phyloP scores from a whole-genome alignment of 2,329 filamentous ascomycete genomes.

The Aspergillus costaricaensis region DNA sequence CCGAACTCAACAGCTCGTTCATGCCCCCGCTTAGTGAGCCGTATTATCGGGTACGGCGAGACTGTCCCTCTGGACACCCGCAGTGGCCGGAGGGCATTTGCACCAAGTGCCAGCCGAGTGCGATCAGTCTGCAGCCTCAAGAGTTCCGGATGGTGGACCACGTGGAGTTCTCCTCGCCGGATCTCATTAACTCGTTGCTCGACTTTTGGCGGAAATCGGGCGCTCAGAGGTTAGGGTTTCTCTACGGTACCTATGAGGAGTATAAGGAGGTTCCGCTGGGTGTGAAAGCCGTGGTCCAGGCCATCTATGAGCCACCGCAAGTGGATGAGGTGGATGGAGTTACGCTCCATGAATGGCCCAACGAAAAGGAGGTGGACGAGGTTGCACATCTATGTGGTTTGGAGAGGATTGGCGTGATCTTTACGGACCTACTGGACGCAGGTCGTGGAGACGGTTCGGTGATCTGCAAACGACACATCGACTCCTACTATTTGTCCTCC shows the following conservation, averaged over 20 bases:
- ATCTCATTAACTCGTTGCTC: constrained; percentile 84
- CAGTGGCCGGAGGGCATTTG: constrained; percentile 96
- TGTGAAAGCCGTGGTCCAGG: constrained; percentile 92
- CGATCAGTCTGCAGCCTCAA: constrained; percentile 92
- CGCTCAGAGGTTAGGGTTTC: constrained; percentile 78
- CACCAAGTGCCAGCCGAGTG: constrained; percentile 95
- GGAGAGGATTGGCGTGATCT: constrained; percentile 88
- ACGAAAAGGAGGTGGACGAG: constrained; percentile 77
- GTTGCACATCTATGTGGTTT: constrained; percentile 81
- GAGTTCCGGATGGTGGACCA: constrained; percentile 96
- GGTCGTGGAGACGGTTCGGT: constrained; percentile 81
- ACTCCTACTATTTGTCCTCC: constrained; percentile 92
- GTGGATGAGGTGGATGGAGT: constrained; percentile 86
- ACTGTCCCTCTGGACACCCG: constrained; percentile 91
- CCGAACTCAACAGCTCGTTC: constrained; percentile 88
- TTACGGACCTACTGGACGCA: constrained; percentile 85
- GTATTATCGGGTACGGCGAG: constrained; percentile 81
- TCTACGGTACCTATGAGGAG: constrained; percentile 88
- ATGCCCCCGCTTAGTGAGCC: constrained; percentile 94
- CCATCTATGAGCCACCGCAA: constrained; percentile 95
- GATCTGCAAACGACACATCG: constrained; percentile 90
- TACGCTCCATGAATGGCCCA: constrained; percentile 79
- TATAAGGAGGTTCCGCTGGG: constrained; percentile 92
- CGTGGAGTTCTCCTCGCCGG: constrained; percentile 87
- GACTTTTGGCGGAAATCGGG: constrained; percentile 90